Evolutionary conservation across 1,284 basidiomycete genomes (phyloP).

Genomic region (Paramarasmius palmivorus): DNA sequence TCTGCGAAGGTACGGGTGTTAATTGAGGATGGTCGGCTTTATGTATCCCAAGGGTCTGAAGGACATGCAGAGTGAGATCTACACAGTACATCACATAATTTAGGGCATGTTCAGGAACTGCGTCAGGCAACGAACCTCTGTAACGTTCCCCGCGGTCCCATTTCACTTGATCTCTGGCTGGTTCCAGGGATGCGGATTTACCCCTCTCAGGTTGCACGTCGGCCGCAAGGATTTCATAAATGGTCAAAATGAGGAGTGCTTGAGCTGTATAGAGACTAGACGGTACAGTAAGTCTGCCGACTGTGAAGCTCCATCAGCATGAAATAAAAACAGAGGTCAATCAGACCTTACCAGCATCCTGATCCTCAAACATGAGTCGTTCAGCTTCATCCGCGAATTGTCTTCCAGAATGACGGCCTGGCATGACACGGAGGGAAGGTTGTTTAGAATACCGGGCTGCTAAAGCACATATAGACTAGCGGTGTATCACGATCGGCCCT

Average conservation of each 20-base stretch:
- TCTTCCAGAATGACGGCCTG: slow-evolving; percentile 67
- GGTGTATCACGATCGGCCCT: not conserved
- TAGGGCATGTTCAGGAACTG: slow-evolving; percentile 12
- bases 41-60: slow-evolving; percentile 64
- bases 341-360: slow-evolving; percentile 17
- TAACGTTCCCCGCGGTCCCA: slow-evolving; percentile 28
- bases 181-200: slow-evolving; percentile 26
- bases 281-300: slow-evolving; percentile 7
- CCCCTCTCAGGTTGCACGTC: slow-evolving; percentile 33
- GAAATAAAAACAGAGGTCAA: not conserved
- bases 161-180: slow-evolving; percentile 29
- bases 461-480: slow-evolving; percentile 68
- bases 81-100: slow-evolving; percentile 16
- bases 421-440: slow-evolving; percentile 54
- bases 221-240: slow-evolving; percentile 62
- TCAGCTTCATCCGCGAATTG: slow-evolving; percentile 69
- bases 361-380: slow-evolving; percentile 50
- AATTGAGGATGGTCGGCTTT: slow-evolving; percentile 55
- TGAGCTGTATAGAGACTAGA: slow-evolving; percentile 34
- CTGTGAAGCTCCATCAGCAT: not conserved
- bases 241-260: slow-evolving; percentile 68
- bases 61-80: slow-evolving; percentile 68
- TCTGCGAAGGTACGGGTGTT: slow-evolving; percentile 51
- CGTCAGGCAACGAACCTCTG: slow-evolving; percentile 33
- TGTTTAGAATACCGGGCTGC: slow-evolving; percentile 74